Conservation (phyloP, 768 basidiomycete genomes). For the Xanthoconium purpureum region DNA sequence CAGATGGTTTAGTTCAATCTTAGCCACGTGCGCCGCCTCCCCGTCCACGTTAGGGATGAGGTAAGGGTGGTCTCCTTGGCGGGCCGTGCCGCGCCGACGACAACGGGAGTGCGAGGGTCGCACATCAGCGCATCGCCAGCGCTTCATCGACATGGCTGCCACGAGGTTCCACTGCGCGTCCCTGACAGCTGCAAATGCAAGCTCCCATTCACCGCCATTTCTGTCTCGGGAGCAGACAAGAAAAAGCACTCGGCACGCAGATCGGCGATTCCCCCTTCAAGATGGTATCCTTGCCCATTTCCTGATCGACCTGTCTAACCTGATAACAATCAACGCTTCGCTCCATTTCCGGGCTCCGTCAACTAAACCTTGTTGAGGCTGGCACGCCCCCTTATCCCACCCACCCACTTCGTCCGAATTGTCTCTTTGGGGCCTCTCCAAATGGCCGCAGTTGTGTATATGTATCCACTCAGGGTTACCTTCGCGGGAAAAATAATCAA, state of each 20-base stretch:
- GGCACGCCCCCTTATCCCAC: background rate
- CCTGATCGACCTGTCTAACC: constrained; percentile 7
- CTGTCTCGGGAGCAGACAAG: constrained; percentile 12
- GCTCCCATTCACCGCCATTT: constrained; percentile 3
- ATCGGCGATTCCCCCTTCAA: constrained; percentile 6
- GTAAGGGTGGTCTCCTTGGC: background rate
- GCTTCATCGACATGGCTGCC: constrained; percentile 14
- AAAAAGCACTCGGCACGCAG: background rate
- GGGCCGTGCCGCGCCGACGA: constrained; percentile 11
- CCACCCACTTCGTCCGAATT: background rate
- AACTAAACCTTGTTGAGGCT: background rate
- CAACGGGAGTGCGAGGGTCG: constrained; percentile 21
- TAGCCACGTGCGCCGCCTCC: constrained; percentile 11
- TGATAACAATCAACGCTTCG: constrained; percentile 5
- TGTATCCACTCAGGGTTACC: constrained; percentile 13
- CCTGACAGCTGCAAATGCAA: constrained; percentile 10
- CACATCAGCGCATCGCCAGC: constrained; percentile 12
- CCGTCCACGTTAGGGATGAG: constrained; percentile 2
- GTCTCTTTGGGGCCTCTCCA: background rate
- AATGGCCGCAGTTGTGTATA: background rate
- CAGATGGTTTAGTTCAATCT: background rate
- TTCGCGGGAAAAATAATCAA: constrained; percentile 21
- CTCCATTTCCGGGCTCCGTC: background rate
- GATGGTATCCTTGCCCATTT: background rate
- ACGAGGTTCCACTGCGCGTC: constrained; percentile 19